Conservation (phyloP, 2,329 filamentous ascomycete species). For the Colletotrichum musicola region DNA sequence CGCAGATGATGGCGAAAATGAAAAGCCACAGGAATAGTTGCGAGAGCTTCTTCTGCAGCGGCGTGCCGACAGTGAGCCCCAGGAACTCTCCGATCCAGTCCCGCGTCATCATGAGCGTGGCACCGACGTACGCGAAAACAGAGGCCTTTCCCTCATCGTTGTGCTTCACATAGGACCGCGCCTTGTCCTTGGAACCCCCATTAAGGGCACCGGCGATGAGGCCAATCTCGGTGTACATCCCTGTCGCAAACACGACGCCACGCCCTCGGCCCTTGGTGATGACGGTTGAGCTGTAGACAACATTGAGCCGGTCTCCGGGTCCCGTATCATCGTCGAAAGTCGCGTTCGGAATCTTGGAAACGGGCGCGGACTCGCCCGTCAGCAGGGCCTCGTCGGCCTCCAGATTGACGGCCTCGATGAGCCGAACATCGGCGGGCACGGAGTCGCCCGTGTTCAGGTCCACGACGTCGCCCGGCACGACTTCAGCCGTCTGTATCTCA, state of each 20-base stretch:
- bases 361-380: conserved; percentile 73
- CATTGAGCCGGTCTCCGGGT: conserved; percentile 72
- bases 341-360: conserved; percentile 63
- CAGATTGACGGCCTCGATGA: conserved; percentile 62
- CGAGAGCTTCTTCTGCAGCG: conserved; percentile 76
- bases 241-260: conserved; percentile 71
- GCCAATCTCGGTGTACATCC: conserved; percentile 72
- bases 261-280: conserved; percentile 72
- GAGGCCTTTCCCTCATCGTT: conserved; percentile 65
- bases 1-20: conserved; percentile 74
- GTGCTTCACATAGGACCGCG: conserved; percentile 65
- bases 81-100: conserved; percentile 74
- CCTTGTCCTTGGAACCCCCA: conserved; percentile 53
- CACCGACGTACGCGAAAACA: conserved; percentile 63
- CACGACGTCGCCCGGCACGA: conserved; percentile 70
- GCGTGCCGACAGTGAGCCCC: conserved; percentile 77
- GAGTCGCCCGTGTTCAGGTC: conserved; percentile 64
- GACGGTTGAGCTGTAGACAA: conserved; percentile 72
- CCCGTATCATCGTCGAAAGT: conserved; percentile 66
- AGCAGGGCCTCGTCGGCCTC: conserved; percentile 71
- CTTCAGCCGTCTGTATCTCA: conserved; percentile 64
- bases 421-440: conserved; percentile 56
- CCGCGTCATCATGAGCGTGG: conserved; percentile 62
- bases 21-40: conserved; percentile 77
- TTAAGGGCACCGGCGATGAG: conserved; percentile 63